Evolutionary conservation across 2,329 filamentous ascomycete genomes (phyloP), one percentile per base, ranked within the genome.

Genomic region (Fusarium sublunatum): DNA sequence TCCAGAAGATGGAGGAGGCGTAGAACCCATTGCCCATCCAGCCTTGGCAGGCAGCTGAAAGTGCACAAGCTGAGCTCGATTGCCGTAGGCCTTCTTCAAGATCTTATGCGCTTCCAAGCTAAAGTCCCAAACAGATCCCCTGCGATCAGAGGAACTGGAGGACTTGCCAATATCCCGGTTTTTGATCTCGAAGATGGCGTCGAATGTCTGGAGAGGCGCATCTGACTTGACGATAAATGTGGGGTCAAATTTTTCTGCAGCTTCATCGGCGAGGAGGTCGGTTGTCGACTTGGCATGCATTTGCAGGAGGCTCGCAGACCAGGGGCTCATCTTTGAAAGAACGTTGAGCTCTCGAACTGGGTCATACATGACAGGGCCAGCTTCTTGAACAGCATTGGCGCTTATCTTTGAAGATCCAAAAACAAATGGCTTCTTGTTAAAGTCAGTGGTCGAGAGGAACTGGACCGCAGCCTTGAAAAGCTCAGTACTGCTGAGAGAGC

Each of bases 381-480:
- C 74, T 75, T 82, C 78, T 61, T 77, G 75, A 58, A 78, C 71
- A 25, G 71, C 65, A 56, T 80, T 82, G 4, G 58, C 35, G 34
- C 67, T 70, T 3, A 64, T 53, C 32, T 72, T 71, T 2, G 70
- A 52, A 69, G 72, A 76, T 69, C 72, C 79, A 52, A 88, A 80
- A 1, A 83, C 66, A 31, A 89, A 83, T 0, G 91, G 87, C 65
- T 86, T 90, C 68, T 86, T 89, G 53, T 80, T 81, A 51, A 97
- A 80, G 70, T 97, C 89, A 34, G 86, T 89, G 2, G 86, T 84
- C 2, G 90, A 88, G 15, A 99, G 80, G 67, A 94, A 95, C 73
- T 97, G 94, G n/a, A 99, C 80, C 2, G 89, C 88, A 3, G 92
- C 93, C 77, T 97, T 98, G 83, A 99, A 97, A 40, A 98, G 83